Percentiles rank a stretch among this genome's conserved stretches.
Evolutionary conservation across 495 filamentous ascomycete genomes (phyloP).

Genomic region (Neurospora sp.): DNA sequence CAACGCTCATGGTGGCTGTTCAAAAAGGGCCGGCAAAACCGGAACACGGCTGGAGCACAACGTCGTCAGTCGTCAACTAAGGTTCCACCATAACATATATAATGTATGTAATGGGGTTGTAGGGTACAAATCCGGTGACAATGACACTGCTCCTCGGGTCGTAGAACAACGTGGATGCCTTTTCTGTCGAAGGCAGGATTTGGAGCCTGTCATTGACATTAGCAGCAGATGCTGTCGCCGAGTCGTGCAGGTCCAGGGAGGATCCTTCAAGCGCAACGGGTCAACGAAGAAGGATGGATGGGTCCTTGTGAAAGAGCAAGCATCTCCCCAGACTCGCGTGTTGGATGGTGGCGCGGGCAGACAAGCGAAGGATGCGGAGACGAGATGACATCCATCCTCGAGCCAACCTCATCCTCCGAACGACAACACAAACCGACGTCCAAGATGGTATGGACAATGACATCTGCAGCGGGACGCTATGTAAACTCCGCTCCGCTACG

Average conservation of each 20-base stretch:
- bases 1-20: not conserved
- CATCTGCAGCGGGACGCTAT: not conserved
- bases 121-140: not conserved
- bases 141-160: not conserved
- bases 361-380: not conserved
- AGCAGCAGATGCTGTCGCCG: not conserved
- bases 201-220: not conserved
- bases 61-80: not conserved
- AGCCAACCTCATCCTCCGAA: not conserved
- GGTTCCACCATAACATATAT: not conserved
- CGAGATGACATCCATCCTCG: not conserved
- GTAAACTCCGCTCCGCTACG: not conserved
- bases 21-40: not conserved
- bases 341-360: not conserved
- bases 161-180: not conserved
- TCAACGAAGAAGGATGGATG: not conserved
- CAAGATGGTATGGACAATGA: not conserved
- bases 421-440: not conserved
- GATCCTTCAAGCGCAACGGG: not conserved
- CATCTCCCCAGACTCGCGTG: not conserved
- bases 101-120: not conserved
- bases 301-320: not conserved
- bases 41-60: not conserved
- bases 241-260: not conserved
- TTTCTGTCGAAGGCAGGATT: not conserved